Evolutionary conservation across 2,329 filamentous ascomycete species (phyloP).

Genomic region (Penicillium oxalicum): DNA sequence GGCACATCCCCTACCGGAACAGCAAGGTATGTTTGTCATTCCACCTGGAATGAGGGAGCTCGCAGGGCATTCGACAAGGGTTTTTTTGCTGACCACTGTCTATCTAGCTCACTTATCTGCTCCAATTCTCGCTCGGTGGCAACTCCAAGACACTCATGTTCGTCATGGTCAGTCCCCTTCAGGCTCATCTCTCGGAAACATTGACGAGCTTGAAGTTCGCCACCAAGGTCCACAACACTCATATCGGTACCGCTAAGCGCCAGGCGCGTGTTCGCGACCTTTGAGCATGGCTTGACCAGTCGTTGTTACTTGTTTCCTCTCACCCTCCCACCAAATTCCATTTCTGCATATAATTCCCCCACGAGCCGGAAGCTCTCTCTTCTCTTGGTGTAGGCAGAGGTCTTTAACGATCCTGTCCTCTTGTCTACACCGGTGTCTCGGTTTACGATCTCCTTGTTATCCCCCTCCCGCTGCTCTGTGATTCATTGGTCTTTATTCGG

Average conservation of each 20-base stretch:
- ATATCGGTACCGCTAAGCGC: slow-evolving; percentile 74
- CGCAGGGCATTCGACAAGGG: too few relatives aligned
- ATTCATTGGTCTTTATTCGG: too few relatives aligned
- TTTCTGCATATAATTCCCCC: slow-evolving; percentile 18
- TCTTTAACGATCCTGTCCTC: slow-evolving; percentile 29
- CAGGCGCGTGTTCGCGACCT: slow-evolving; percentile 34
- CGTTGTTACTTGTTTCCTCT: too few relatives aligned
- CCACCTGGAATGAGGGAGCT: not conserved
- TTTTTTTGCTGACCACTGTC: too few relatives aligned
- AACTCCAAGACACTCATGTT: slow-evolving; percentile 99
- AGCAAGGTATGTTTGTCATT: slow-evolving; percentile 62
- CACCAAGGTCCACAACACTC: slow-evolving; percentile 82
- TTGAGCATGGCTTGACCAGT: slow-evolving; percentile 23
- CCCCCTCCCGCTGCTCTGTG: too few relatives aligned
- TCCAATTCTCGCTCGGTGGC: slow-evolving; percentile 90
- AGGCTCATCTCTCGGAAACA: slow-evolving; percentile 86
- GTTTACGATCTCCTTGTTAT: slow-evolving; percentile 9
- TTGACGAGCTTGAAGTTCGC: slow-evolving; percentile 93
- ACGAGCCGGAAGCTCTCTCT: slow-evolving; percentile 2
- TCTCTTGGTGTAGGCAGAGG: slow-evolving; percentile 12
- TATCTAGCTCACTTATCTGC: slow-evolving; percentile 72
- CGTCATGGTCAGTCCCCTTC: slow-evolving; percentile 91
- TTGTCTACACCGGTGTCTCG: slow-evolving; percentile 22
- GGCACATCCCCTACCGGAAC: slow-evolving; percentile 89
- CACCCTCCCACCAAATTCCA: not conserved